These are phyloP conservation scores for Arthrobotrys pseudoclavata DNA, from an alignment of 2,329 filamentous ascomycete species.

Conservation along the genomic window DNA sequence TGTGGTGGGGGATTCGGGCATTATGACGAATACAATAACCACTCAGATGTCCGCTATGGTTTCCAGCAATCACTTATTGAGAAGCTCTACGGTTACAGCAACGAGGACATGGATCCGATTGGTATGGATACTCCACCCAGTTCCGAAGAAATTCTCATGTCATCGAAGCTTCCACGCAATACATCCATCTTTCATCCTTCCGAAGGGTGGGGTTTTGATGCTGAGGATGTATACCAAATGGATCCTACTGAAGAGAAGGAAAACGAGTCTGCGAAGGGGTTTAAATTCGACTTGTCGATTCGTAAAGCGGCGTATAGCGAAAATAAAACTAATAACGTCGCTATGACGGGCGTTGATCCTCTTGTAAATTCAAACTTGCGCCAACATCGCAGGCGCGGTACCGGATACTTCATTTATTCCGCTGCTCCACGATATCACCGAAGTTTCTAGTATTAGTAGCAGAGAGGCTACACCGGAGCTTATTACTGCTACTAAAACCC, in stretches of 20 bases:
- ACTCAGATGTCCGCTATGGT: conserved; percentile 30
- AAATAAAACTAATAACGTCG: conserved; percentile 7
- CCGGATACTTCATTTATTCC: conserved; percentile 27
- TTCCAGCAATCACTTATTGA: conserved; percentile 40
- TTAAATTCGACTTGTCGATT: conserved; percentile 39
- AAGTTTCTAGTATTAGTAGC: conserved; percentile 46
- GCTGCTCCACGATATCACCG: conserved; percentile 41
- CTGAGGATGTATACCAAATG: conserved; percentile 46
- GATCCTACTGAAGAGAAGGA: conserved; percentile 43
- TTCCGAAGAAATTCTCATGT: conserved; percentile 4
- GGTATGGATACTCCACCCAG: background rate
- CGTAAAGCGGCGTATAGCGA: conserved; percentile 19
- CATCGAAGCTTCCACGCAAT: conserved; percentile 11
- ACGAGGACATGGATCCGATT: background rate
- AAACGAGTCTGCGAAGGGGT: conserved; percentile 10
- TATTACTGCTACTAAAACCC: conserved; percentile 19
- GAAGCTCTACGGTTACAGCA: conserved; percentile 38
- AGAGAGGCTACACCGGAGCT: conserved; percentile 19
- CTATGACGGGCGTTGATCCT: conserved; percentile 35
- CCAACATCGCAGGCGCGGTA: conserved; percentile 19
- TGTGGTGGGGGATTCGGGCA: conserved; percentile 29
- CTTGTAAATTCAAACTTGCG: conserved; percentile 18
- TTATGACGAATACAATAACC: conserved; percentile 8
- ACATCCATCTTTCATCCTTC: conserved; percentile 47
- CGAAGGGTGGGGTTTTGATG: conserved; percentile 49